A percentile compares a stretch with the other conserved stretches of the same genome.
Conservation (phyloP, 345 rosid species). For the Schrenkiella parvula region DNA sequence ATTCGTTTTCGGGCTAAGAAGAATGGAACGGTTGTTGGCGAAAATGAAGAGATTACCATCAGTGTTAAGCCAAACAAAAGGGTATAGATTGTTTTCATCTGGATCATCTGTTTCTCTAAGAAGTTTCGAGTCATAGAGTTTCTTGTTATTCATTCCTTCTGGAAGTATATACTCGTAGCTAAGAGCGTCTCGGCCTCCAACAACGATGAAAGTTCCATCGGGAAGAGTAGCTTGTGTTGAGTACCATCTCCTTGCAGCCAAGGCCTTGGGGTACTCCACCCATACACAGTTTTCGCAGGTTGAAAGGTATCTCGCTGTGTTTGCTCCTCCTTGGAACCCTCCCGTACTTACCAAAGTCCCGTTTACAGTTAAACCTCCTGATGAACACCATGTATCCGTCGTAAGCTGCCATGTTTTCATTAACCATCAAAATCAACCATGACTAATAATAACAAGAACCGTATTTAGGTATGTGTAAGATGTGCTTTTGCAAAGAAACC, state of each 20-base stretch:
- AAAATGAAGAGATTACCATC: conserved; percentile 86
- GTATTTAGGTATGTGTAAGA: background rate
- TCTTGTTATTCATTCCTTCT: conserved; percentile 43
- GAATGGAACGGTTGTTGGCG: conserved; percentile 67
- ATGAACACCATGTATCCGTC: conserved; percentile 96
- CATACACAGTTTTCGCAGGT: conserved; percentile 40
- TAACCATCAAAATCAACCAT: background rate
- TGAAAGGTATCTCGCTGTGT: conserved; percentile 51
- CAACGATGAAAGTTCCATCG: conserved; percentile 67
- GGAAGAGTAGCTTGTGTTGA: conserved; percentile 68
- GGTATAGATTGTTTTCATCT: conserved; percentile 78
- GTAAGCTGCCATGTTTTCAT: conserved; percentile 40
- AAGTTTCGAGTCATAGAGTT: conserved; percentile 39
- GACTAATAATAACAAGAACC: background rate
- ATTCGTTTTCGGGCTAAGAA: conserved; percentile 49
- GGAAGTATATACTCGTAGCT: conserved; percentile 67
- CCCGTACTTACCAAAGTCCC: conserved; percentile 77
- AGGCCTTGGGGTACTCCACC: conserved; percentile 58
- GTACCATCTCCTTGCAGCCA: conserved; percentile 78
- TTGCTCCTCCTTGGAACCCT: conserved; percentile 61
- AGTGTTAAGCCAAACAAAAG: conserved; percentile 64
- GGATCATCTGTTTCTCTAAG: conserved; percentile 48
- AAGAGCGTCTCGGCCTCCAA: conserved; percentile 74
- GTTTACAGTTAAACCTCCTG: conserved; percentile 66
- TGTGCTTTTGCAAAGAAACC: background rate